A percentile compares a stretch with the other conserved stretches of the same genome.
Conservation (phyloP, 495 filamentous ascomycete species). For the Tuber brumale region DNA sequence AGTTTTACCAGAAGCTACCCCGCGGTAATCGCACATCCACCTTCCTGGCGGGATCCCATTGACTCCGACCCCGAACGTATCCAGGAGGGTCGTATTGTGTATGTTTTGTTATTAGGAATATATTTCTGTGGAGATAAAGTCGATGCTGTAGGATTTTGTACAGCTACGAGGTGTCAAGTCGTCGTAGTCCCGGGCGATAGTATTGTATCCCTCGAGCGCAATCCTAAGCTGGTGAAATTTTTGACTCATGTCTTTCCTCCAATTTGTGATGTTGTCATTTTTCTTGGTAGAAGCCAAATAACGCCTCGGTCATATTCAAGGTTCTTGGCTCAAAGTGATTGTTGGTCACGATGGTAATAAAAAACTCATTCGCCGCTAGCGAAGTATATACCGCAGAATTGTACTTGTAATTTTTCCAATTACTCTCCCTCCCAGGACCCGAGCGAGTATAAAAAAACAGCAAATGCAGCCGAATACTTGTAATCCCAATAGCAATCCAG, state of each 20-base stretch:
- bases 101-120: neutral
- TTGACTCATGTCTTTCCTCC: neutral
- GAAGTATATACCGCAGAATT: slow-evolving; percentile 40
- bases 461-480: slow-evolving; percentile 6
- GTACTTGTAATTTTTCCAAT: slow-evolving; percentile 10
- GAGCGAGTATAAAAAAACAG: neutral
- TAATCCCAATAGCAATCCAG: slow-evolving; percentile 9
- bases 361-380: neutral
- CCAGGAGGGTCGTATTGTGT: neutral
- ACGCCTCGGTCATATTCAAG: neutral
- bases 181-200: neutral
- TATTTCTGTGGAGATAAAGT: neutral
- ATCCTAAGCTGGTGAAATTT: neutral
- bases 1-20: no score
- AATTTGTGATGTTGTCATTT: neutral
- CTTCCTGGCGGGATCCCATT: neutral
- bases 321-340: neutral
- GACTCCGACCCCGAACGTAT: neutral
- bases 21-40: slow-evolving; percentile 4
- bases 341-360: neutral
- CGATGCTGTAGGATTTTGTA: neutral
- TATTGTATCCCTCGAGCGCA: neutral
- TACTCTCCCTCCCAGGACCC: neutral
- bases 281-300: neutral
- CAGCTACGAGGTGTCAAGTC: neutral